Base-by-base conservation (phyloP, 257 asterid genomes). In the Anisodus tanguticus region DNA sequence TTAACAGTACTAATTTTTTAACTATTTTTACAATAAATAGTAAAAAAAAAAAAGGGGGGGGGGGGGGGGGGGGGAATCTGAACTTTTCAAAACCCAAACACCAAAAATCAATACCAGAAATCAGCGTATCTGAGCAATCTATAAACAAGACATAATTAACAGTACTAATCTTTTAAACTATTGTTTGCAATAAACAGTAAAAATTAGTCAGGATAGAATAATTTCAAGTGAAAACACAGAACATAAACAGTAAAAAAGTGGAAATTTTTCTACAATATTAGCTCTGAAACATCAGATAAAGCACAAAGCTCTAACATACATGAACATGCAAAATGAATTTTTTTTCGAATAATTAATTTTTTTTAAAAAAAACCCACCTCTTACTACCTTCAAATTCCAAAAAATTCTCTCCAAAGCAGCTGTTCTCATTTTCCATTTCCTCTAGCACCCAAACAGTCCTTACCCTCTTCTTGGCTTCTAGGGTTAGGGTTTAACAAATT, bases 301-400 rank as follows among this genome's bases (percentile, higher is more conserved):
- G 47, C 47, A 76, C 43, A 51, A 76, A 76, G n/a, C 26, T 13
- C 47, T 26, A 26, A 22, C 19, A 49, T 10, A 74, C 64, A 77
- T 53, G 3, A 8, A 77, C 82, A 77, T 77, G 82, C 82, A 53
- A 77, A 26, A 51, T 2, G 4, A n/a, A 26, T 26, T 26, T 26
- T 26, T 26, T 26, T 26, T 26, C 31, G 31, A 26, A 26, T 26
- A 26, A 26, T 26, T n/a, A n/a, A n/a, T n/a, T n/a, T n/a, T n/a
- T n/a, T n/a, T n/a, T n/a, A n/a, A n/a, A n/a, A n/a, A n/a, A 69
- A 63, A 77, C 84, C 69, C 88, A 88, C 90, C 90, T 86, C 45
- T 67, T 87, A 54, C 83, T 82, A 57, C 85, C 88, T 84, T 86
- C 90, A 79, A 63, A 58, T 70, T 82, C 90, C 81, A 79, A 37